These are phyloP conservation scores for Candolleomyces eurysporus DNA, from an alignment of 768 basidiomycete genomes.

Conservation along the genomic window DNA sequence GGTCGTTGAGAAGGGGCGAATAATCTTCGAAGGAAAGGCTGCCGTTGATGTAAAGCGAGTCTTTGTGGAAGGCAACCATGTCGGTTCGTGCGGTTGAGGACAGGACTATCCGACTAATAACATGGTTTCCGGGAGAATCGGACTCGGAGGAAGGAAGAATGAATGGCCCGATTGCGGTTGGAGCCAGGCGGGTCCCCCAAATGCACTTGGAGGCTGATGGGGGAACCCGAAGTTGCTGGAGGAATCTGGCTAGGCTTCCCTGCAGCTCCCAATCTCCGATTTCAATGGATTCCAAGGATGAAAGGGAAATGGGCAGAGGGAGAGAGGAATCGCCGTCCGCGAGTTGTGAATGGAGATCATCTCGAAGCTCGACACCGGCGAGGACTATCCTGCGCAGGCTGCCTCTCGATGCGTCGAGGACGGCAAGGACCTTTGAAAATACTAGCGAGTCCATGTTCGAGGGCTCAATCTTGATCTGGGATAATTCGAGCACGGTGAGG, in stretches of 20 bases:
- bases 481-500: background rate
- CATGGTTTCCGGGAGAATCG: background rate
- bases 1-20: background rate
- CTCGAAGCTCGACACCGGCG: background rate
- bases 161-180: background rate
- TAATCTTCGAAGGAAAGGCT: background rate
- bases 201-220: background rate
- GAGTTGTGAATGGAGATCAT: background rate
- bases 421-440: background rate
- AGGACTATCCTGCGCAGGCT: background rate
- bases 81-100: background rate
- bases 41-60: slow-evolving; percentile 1
- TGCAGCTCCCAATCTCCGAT: background rate
- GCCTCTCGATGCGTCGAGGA: background rate
- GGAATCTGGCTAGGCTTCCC: background rate
- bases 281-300: background rate
- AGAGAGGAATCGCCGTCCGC: no score
- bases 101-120: background rate
- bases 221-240: background rate
- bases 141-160: background rate
- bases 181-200: background rate
- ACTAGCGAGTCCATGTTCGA: background rate
- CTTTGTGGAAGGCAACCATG: background rate
- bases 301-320: background rate
- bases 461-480: background rate